These are phyloP conservation scores for Trametes hirsuta DNA, from an alignment of 1,284 basidiomycete species.

Conservation along the genomic window DNA sequence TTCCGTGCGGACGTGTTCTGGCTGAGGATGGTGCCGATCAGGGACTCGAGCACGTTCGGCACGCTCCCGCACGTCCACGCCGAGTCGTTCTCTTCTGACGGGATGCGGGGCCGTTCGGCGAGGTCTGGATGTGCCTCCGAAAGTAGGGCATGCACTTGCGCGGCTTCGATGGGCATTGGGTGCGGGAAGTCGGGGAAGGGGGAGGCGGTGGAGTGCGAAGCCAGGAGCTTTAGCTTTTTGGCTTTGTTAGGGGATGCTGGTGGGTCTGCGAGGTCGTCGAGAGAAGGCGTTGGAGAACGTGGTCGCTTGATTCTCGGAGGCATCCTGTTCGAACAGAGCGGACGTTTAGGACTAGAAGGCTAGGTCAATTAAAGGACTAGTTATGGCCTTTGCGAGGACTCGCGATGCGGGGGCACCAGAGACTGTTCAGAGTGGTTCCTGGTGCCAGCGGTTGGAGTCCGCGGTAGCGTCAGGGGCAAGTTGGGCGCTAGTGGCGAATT, in stretches of 20 bases:
- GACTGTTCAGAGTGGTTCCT: not conserved
- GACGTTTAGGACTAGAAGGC: not conserved
- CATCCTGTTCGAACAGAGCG: slow-evolving; percentile 10
- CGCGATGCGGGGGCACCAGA: not conserved
- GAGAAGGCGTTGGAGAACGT: slow-evolving; percentile 25
- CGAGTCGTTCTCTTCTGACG: slow-evolving; percentile 41
- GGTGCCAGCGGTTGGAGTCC: not conserved
- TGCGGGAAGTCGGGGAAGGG: slow-evolving; percentile 57
- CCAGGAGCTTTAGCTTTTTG: slow-evolving; percentile 57
- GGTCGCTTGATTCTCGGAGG: slow-evolving; percentile 29
- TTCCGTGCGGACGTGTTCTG: slow-evolving; percentile 75
- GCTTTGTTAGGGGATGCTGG: slow-evolving; percentile 29
- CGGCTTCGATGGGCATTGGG: slow-evolving; percentile 55
- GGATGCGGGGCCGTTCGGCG: slow-evolving; percentile 19
- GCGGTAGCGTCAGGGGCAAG: not conserved
- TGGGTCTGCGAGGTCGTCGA: slow-evolving; percentile 1
- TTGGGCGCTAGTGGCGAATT: not conserved
- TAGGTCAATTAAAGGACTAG: not conserved
- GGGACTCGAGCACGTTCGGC: slow-evolving; percentile 70
- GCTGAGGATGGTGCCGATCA: slow-evolving; percentile 73
- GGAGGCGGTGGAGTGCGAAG: slow-evolving; percentile 45
- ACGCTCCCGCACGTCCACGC: slow-evolving; percentile 58
- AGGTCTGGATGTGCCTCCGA: slow-evolving; percentile 36
- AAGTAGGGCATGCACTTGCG: slow-evolving; percentile 51
- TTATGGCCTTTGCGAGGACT: not conserved